Conservation (phyloP, 768 basidiomycete species). For the Panellus pusillus region DNA sequence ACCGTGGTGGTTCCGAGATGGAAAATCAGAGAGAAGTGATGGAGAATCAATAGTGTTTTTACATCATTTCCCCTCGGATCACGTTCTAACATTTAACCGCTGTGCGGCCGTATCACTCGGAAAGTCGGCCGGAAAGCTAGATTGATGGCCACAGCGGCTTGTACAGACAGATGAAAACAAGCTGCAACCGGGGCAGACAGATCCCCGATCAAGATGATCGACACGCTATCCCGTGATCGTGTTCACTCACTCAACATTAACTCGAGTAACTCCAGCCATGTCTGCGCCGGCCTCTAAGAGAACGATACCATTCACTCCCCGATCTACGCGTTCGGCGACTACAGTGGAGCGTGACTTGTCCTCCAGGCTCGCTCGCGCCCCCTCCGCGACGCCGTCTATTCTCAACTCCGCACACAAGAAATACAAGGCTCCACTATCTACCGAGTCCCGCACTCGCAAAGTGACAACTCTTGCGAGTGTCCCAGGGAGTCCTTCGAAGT, state of each 20-base stretch:
- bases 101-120: too few relatives aligned
- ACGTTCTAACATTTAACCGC: too few relatives aligned
- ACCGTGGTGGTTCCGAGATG: too few relatives aligned
- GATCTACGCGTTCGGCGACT: slow-evolving; percentile 6
- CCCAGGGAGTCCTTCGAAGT: slow-evolving; percentile 24
- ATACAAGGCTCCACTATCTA: slow-evolving; percentile 64
- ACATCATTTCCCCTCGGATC: too few relatives aligned
- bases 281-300: slow-evolving; percentile 14
- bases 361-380: slow-evolving; percentile 6
- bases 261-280: neutral
- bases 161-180: too few relatives aligned
- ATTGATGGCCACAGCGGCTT: too few relatives aligned
- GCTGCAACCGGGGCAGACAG: too few relatives aligned
- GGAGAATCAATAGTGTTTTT: too few relatives aligned
- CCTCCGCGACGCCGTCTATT: slow-evolving; percentile 9
- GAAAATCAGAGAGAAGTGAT: too few relatives aligned
- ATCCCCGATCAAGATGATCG: neutral
- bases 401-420: slow-evolving; percentile 54
- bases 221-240: neutral
- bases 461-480: slow-evolving; percentile 12
- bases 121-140: neutral
- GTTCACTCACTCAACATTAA: neutral
- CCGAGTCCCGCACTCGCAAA: slow-evolving; percentile 34
- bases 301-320: slow-evolving; percentile 17
- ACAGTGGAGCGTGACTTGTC: slow-evolving; percentile 16